These are phyloP conservation scores for Podochytrium sp. DNA, from an alignment of 192 early-diverging fungal species.

Conservation along the genomic window DNA sequence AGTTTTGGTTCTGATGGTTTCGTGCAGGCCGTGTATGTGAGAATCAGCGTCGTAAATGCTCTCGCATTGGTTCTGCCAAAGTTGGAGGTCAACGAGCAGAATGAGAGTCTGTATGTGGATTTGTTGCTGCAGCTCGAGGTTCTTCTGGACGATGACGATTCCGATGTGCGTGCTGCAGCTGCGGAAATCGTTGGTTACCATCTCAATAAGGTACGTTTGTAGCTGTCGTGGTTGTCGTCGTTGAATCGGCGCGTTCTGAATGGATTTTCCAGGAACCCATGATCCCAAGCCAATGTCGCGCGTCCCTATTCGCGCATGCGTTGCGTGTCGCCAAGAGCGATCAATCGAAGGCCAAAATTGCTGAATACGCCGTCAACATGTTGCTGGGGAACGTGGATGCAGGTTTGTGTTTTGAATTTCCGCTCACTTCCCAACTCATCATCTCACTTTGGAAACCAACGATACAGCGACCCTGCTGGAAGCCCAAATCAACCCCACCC, in stretches of 20 bases:
- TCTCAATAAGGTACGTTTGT: constrained; percentile 49
- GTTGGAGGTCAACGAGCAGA: not conserved
- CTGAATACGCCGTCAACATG: constrained; percentile 28
- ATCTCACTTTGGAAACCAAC: too few species aligned
- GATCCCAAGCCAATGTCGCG: constrained; percentile 56
- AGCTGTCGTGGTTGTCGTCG: not conserved
- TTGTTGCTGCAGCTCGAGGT: constrained; percentile 54
- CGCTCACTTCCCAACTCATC: too few species aligned
- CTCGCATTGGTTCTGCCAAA: constrained; percentile 26
- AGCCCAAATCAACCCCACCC: constrained; percentile 30
- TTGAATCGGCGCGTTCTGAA: constrained; percentile 9
- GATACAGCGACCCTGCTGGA: constrained; percentile 40
- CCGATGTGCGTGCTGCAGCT: constrained; percentile 70
- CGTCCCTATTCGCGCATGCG: constrained; percentile 48
- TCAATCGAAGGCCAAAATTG: constrained; percentile 30
- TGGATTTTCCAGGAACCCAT: constrained; percentile 48
- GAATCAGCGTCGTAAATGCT: constrained; percentile 54
- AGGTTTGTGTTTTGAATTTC: not conserved
- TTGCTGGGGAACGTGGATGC: constrained; percentile 26
- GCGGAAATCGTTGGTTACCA: constrained; percentile 64
- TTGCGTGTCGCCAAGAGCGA: constrained; percentile 38
- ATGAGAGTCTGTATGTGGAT: constrained; percentile 39
- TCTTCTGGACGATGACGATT: constrained; percentile 78
- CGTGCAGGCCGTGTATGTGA: constrained; percentile 55
- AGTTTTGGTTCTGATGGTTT: constrained; percentile 37